phyloP scores from a whole-genome alignment of 1,284 basidiomycete genomes.

The Sporisorium sorghi region DNA sequence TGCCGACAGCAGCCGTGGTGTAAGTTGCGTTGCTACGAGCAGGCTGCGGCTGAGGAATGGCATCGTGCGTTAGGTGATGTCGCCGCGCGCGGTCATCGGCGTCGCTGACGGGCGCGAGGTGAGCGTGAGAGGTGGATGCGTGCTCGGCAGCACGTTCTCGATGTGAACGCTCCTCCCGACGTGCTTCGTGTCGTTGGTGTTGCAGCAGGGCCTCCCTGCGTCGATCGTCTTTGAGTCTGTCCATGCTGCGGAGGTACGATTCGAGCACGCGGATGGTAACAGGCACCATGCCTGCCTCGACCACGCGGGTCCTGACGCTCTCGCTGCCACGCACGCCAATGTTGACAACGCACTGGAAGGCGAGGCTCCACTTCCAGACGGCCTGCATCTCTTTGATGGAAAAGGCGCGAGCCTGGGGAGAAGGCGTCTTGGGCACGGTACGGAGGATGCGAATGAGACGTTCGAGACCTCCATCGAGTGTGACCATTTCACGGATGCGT shows the following conservation, averaged over 20 bases:
- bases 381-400: conserved; percentile 65
- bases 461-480: conserved; percentile 95
- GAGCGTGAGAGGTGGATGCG: conserved; percentile 14
- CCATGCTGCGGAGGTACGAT: conserved; percentile 75
- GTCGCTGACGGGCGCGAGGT: conserved; percentile 5
- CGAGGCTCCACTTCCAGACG: conserved; percentile 71
- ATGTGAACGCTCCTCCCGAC: conserved; percentile 36
- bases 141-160: conserved; percentile 21
- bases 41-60: background rate
- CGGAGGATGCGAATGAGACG: conserved; percentile 84
- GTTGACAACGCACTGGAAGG: conserved; percentile 97
- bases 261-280: conserved; percentile 94
- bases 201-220: conserved; percentile 36
- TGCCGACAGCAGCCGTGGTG: background rate
- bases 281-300: conserved; percentile 93
- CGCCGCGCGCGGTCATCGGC: conserved; percentile 27
- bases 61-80: conserved; percentile 14
- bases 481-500: conserved; percentile 97
- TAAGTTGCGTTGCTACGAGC: background rate
- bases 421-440: conserved; percentile 45
- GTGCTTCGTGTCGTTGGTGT: conserved; percentile 43
- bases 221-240: conserved; percentile 49
- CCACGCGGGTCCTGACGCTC: conserved; percentile 83
- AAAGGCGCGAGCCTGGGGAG: conserved; percentile 32
- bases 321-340: conserved; percentile 97